Conservation (phyloP, 495 filamentous ascomycete species). For the Tuber umbilicatum region DNA sequence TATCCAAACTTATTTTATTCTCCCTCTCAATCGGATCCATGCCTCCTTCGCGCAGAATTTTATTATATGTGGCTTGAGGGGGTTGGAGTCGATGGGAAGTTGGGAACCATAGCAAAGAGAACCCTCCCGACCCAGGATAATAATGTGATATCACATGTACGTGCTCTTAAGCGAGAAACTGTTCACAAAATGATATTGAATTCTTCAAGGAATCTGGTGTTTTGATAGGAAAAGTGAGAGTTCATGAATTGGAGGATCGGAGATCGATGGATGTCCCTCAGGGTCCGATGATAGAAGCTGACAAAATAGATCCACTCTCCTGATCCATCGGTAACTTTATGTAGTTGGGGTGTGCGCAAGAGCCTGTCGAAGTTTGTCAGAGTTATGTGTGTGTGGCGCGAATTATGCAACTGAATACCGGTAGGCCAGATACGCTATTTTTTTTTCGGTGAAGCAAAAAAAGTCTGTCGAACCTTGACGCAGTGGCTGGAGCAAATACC, state of each 20-base stretch:
- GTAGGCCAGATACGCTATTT: too few species aligned
- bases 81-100: background rate
- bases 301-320: background rate
- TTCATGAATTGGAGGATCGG: conserved; percentile 5
- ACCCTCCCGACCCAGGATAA: conserved; percentile 1
- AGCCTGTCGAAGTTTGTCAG: too few species aligned
- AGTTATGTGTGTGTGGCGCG: too few species aligned
- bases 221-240: background rate
- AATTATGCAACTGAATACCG: too few species aligned
- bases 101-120: background rate
- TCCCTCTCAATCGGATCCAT: background rate
- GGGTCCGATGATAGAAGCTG: background rate
- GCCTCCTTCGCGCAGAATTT: background rate
- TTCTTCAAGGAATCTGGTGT: background rate
- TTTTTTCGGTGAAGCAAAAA: too few species aligned
- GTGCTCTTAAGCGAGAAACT: conserved; percentile 29
- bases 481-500: too few species aligned
- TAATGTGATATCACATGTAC: conserved; percentile 40
- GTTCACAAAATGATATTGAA: background rate
- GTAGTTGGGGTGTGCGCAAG: too few species aligned
- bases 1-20: conserved; percentile 13
- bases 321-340: conserved; percentile 5
- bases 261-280: background rate
- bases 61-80: background rate
- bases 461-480: too few species aligned